Evolutionary conservation across 1,139 yeast genomes (phyloP).

Genomic region (Kurtzmaniella quercitrusa): DNA sequence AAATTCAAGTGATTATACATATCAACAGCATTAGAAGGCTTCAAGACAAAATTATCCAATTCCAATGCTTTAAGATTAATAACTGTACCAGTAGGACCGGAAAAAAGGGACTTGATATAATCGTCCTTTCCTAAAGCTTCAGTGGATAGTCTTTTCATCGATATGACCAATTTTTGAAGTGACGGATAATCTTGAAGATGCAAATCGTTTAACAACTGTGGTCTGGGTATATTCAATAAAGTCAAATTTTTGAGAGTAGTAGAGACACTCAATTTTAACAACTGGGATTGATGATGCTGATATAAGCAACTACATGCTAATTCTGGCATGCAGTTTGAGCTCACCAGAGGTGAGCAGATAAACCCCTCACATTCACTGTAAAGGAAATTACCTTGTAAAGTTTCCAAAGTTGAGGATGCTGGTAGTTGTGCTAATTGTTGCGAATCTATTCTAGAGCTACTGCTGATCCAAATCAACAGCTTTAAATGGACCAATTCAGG

Average conservation of each 20-base stretch:
- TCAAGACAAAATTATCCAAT: constrained; percentile 16
- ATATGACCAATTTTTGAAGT: neutral
- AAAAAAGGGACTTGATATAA: constrained; percentile 1
- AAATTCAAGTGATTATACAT: constrained; percentile 13
- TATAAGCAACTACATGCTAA: constrained; percentile 8
- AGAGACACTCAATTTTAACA: neutral
- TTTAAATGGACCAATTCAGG: constrained; percentile 17
- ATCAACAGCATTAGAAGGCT: constrained; percentile 12
- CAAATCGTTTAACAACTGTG: constrained; percentile 9
- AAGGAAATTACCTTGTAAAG: constrained; percentile 13
- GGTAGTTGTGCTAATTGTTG: constrained; percentile 12
- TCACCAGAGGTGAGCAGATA: neutral
- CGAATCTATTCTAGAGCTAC: constrained; percentile 13
- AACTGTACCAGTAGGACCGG: neutral
- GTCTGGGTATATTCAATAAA: constrained; percentile 6
- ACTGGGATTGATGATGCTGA: constrained; percentile 3
- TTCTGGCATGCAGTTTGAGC: constrained; percentile 8
- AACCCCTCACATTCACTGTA: constrained; percentile 17
- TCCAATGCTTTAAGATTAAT: constrained; percentile 11
- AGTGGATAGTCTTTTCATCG: constrained; percentile 10
- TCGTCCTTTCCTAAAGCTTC: constrained; percentile 12
- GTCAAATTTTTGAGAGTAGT: constrained; percentile 1
- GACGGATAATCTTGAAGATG: constrained; percentile 10
- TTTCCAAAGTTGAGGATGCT: constrained; percentile 9
- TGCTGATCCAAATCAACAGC: constrained; percentile 21